Evolutionary conservation across 345 rosid species (phyloP).

Genomic region (Pistacia atlantica): DNA sequence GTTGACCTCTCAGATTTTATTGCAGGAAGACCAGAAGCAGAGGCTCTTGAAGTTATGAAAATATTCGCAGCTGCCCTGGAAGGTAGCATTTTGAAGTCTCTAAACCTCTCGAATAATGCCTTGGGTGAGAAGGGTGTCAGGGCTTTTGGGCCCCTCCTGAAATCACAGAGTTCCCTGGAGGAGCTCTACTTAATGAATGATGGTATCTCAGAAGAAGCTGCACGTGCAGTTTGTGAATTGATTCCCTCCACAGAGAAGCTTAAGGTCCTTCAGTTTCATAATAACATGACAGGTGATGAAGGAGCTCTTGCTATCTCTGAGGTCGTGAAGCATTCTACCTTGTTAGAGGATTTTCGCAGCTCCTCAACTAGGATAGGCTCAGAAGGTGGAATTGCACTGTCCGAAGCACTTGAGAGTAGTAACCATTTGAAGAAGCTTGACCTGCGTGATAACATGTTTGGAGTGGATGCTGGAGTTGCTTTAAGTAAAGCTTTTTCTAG

Average conservation of each 20-base stretch:
- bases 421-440: conserved; percentile 73
- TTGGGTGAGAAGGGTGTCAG: conserved; percentile 93
- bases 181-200: conserved; percentile 85
- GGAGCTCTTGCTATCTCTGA: conserved; percentile 79
- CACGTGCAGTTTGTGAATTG: conserved; percentile 72
- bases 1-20: conserved; percentile 90
- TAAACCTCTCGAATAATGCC: conserved; percentile 87
- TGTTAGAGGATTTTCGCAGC: conserved; percentile 78
- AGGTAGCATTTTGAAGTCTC: conserved; percentile 62
- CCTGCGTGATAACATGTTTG: conserved; percentile 89
- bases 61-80: conserved; percentile 77
- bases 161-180: conserved; percentile 73
- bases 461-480: conserved; percentile 71
- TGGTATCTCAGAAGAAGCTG: conserved; percentile 96
- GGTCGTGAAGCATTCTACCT: conserved; percentile 62
- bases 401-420: conserved; percentile 73
- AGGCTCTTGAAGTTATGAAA: conserved; percentile 86
- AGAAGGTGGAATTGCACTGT: conserved; percentile 82
- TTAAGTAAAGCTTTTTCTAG: conserved; percentile 69
- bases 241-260: conserved; percentile 86
- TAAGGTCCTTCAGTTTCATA: conserved; percentile 81
- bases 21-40: conserved; percentile 84
- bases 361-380: conserved; percentile 82
- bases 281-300: conserved; percentile 90
- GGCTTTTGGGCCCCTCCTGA: conserved; percentile 73